Evolutionary conservation across 2,329 filamentous ascomycete species (phyloP), one percentile per base, ranked within the genome.

Genomic region (Colletotrichum tropicale): DNA sequence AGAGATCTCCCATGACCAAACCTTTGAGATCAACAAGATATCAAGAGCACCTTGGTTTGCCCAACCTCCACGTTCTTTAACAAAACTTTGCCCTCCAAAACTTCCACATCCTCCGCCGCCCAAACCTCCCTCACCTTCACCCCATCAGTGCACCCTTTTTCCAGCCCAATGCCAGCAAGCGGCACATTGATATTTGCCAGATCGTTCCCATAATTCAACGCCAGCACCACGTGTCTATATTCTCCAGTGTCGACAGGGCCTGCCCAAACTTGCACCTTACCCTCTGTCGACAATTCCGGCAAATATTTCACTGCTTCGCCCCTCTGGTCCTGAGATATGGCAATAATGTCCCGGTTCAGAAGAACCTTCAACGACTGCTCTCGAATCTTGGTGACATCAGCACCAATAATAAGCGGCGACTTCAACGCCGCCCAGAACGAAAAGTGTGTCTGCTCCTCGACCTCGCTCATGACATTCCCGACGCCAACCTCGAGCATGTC

Each of bases 391-490:
- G 80, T 79, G 18, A 87, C 79, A 52, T 85, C 83, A 2, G 84
- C 83, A 8, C 86, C 84, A 64, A 87, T 85, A 34, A 87, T 85
- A 5, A 88, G 80, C 15, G 86, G 86, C 0, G 85, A 86, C 77
- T 87, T 88, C 62, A 87, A 83, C 65, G 86, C 85, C 1, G 86
- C 84, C 86, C 86, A 88, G 78, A 88, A 85, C 26, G 86, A 81
- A 64, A 88, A 87, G 76, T 88, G 87, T 26, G 85, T 85, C 68
- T 84, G 82, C 78, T 87, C 84, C 78, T 88, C 82, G 4, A 28
- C 26, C 66, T 70, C 66, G 32, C 36, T 74, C 58, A 70, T 70
- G 8, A 13, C 66, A n/a, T 82, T 80, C 6, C 82, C 83, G 5
- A 82, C 83, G 1, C 86, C 85, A 15, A 87, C 78, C 69, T 86